Evolutionary conservation across 148 eudicot species (phyloP).

Genomic region (Chenopodium berlandieri): DNA sequence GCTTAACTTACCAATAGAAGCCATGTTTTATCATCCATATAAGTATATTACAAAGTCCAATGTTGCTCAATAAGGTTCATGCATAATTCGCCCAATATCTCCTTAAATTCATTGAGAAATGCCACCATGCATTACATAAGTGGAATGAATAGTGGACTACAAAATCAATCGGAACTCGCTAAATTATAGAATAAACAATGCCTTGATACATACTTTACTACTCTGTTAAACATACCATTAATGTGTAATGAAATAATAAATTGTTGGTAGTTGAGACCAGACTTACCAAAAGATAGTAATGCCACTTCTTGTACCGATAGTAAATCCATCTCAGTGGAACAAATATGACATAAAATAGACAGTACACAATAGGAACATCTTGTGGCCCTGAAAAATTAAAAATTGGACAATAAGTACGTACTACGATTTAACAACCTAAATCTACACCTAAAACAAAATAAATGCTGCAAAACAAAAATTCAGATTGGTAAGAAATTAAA

Average conservation of each 20-base stretch:
- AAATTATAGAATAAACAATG: neutral
- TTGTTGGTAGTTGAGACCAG: slow-evolving; percentile 1
- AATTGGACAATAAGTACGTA: slow-evolving; percentile 8
- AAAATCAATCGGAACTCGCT: too few species aligned
- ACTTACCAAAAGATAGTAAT: slow-evolving; percentile 89
- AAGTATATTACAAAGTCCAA: too few species aligned
- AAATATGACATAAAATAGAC: slow-evolving; percentile 74
- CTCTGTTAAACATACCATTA: neutral
- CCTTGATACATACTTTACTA: too few species aligned
- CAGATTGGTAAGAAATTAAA: neutral
- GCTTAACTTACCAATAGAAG: neutral
- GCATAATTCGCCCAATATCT: too few species aligned
- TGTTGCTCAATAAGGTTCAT: too few species aligned
- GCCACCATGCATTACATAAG: neutral
- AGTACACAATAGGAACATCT: slow-evolving; percentile 84
- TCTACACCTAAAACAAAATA: neutral
- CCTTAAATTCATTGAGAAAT: too few species aligned
- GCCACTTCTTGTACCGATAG: slow-evolving; percentile 96
- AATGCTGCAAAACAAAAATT: neutral
- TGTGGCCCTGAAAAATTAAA: slow-evolving; percentile 71
- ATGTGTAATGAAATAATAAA: neutral
- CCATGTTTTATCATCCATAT: slow-evolving; percentile 5
- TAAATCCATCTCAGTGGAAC: slow-evolving; percentile 96
- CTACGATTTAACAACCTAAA: neutral
- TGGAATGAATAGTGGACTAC: too few species aligned